phyloP scores from a whole-genome alignment of 371 early-diverging fungal genomes.

The Conidiobolus incongruus region DNA sequence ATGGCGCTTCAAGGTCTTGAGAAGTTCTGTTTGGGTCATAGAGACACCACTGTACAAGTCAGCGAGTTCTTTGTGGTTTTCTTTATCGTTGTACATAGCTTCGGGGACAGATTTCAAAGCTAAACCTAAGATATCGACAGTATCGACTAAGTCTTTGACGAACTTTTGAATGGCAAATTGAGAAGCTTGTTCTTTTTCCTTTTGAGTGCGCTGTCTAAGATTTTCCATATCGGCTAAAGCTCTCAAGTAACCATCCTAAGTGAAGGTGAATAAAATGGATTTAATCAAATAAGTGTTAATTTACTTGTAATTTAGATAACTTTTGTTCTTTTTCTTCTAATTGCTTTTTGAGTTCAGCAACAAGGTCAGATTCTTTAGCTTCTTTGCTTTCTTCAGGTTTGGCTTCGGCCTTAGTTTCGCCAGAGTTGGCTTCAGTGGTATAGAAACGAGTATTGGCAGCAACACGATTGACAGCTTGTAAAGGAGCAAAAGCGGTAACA shows the following conservation, averaged over 20 bases:
- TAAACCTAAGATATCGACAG: constrained; percentile 74
- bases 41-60: constrained; percentile 71
- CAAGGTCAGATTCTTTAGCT: no score
- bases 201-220: constrained; percentile 66
- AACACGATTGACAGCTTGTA: no score
- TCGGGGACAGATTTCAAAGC: constrained; percentile 67
- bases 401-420: no score
- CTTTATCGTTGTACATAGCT: no score
- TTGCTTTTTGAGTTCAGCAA: no score
- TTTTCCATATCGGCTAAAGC: constrained; percentile 92
- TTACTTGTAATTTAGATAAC: no score
- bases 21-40: constrained; percentile 70
- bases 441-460: no score
- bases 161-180: constrained; percentile 86
- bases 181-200: constrained; percentile 58
- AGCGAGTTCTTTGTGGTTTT: constrained; percentile 18
- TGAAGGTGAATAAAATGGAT: neutral
- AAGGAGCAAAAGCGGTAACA: no score
- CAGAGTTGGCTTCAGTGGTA: no score
- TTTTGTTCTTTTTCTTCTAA: no score
- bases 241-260: constrained; percentile 53
- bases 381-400: no score
- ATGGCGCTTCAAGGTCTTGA: constrained; percentile 70
- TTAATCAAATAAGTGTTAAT: no score
- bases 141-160: constrained; percentile 83